Base-by-base conservation (phyloP, 164 flowering plant species). In the Warburgia ugandensis region DNA sequence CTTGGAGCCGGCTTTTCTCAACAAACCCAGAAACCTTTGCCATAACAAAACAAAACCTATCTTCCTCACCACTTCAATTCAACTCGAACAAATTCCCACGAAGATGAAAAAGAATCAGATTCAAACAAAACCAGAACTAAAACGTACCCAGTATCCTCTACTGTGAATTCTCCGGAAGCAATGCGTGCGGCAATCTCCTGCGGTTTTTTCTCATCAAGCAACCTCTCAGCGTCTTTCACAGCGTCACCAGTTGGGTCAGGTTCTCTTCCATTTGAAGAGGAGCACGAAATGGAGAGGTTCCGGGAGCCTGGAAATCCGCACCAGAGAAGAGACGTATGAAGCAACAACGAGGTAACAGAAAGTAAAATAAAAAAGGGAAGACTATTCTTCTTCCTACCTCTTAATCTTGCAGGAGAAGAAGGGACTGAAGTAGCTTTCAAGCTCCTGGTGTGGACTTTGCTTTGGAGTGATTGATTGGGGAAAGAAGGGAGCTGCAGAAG, bases 121-220 rank as follows among this genome's bases (percentile, higher is more conserved):
- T 23, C 26, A 58, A 41, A 30, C 38, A 49, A 51, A 45, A 14
- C 29, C 19, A 10, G 17, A 36, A 14, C 29, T 13, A 20, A 19
- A 57, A 30, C 51, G 22, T 70, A 92, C 98, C 95, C 72, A 44
- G 90, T 63, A 61, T 70, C 58, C 43, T 72, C 63, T 1, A 82
- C 89, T 3, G 99, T 85, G 74, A 88, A 85, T 58, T 73, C 91
- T 3, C 95, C 96, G 45, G 96, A 92, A 61, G 96, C 94, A 61
- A 88, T 88, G 38, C 80, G 53, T 41, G 84, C 79, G 36, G 94
- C 73, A 61, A 87, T 75, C 48, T 91, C 85, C 1, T 86, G 86
- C 0, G 91, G 78, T 35, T 75, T 62, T 52, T 73, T 83, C 70
- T 87, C 88, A 54, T 86, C 83, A 5, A 66, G 56, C 23, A 67